Evolutionary conservation across 805 yeast species (phyloP), one percentile per base, ranked within the genome.

Genomic region (Kuraishia piskuri): DNA sequence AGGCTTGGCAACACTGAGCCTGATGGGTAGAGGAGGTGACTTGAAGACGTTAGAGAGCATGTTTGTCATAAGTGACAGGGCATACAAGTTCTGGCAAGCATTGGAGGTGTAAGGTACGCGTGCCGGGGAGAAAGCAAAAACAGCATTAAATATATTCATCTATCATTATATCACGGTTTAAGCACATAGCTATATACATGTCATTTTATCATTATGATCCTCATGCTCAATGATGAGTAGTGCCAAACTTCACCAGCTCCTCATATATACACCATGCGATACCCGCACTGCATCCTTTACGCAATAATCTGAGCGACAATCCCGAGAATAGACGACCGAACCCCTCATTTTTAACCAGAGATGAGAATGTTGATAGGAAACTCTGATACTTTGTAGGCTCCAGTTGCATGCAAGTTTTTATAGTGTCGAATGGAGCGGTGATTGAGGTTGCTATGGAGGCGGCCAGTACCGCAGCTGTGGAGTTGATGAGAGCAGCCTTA

Each of bases 221-320:
- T 23, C 49, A 20, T 23, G 20, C 20, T 23, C 49, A 22, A 24
- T 26, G 21, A 6, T 47, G 31, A n/a, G 31, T 19, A 22, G 25
- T 46, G 10, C 24, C 20, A 31, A 66, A 53, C 50, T 77, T 78
- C 45, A 92, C 79, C 53, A 92, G 70, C 64, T 94, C 97, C 67
- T 94, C 99, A 66, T 92, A 94, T 22, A 94, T 84, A 55, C 96
- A 89, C 99, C 99, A 94, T 50, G 96, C 90, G 56, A 94, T 90
- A 1, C 96, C 97, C 0, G 97, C 92, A 67, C 96, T 87, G 50
- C 88, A 67, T 0, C 92, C 96, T 68, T 94, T 94, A 60, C 98
- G 76, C 3, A 86, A 76, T 50, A 94, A 74, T 58, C 99, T 75
- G 59, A 94, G 74, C 46, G 89, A 79, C 26, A 94, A 70, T 0